These are phyloP conservation scores for Citrus cavaleriei DNA, from an alignment of 345 rosid species.

Conservation along the genomic window DNA sequence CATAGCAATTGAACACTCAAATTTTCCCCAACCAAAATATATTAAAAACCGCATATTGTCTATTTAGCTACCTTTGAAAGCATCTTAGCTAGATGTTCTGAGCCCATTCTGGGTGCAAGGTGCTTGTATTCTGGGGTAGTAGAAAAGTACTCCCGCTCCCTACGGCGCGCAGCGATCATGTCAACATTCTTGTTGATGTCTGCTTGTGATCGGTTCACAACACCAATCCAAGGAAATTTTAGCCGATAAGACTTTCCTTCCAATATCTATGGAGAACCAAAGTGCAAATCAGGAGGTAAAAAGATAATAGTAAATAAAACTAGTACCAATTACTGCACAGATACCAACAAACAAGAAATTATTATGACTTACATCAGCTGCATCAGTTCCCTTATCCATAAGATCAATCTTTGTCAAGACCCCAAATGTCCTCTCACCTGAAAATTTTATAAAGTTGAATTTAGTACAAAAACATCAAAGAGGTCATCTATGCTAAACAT, in stretches of 20 bases:
- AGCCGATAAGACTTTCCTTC: conserved; percentile 89
- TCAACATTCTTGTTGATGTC: conserved; percentile 97
- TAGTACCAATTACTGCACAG: background rate
- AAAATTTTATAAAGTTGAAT: conserved; percentile 13
- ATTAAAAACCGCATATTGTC: background rate
- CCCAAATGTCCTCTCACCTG: conserved; percentile 97
- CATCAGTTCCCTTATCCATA: conserved; percentile 99
- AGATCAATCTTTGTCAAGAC: conserved; percentile 99
- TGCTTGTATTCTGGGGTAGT: conserved; percentile 89
- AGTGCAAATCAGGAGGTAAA: conserved; percentile 5
- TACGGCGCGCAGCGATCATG: conserved; percentile 96
- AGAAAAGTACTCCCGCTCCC: conserved; percentile 93
- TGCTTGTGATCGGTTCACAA: conserved; percentile 97
- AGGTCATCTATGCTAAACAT: no score
- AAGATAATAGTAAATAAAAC: background rate
- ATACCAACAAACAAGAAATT: conserved; percentile 1
- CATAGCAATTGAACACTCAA: background rate
- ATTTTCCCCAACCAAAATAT: background rate
- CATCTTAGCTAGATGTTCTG: conserved; percentile 94
- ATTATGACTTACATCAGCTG: conserved; percentile 79
- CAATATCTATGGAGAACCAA: conserved; percentile 52
- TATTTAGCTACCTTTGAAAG: conserved; percentile 69
- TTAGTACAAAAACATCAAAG: background rate
- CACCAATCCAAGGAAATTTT: conserved; percentile 98
- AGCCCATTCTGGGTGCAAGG: conserved; percentile 96